Evolutionary conservation across 495 filamentous ascomycete genomes (phyloP).

Genomic region (Aspergillus conjunctus): DNA sequence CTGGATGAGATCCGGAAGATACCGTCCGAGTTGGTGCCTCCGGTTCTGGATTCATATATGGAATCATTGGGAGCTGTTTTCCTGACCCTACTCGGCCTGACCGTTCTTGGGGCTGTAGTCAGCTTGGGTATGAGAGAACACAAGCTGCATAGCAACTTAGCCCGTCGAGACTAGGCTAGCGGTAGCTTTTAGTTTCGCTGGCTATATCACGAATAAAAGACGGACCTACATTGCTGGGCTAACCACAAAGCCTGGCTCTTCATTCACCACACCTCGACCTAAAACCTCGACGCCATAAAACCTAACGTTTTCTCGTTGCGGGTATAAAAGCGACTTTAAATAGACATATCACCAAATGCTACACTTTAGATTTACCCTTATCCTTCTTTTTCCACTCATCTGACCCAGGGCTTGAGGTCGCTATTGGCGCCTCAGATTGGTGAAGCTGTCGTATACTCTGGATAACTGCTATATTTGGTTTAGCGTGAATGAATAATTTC

Average conservation of each 20-base stretch:
- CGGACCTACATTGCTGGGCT: too few species aligned
- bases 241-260: too few species aligned
- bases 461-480: not conserved
- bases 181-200: too few species aligned
- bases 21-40: constrained; percentile 68
- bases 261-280: too few species aligned
- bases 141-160: constrained; percentile 70
- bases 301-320: too few species aligned
- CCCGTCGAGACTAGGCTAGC: constrained; percentile 40
- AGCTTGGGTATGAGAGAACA: constrained; percentile 77
- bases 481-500: not conserved
- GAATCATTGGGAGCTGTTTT: constrained; percentile 77
- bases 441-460: not conserved
- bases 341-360: too few species aligned
- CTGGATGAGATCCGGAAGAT: constrained; percentile 72
- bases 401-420: not conserved
- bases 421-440: not conserved
- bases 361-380: too few species aligned
- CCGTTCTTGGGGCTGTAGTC: constrained; percentile 58
- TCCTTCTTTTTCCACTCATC: too few species aligned
- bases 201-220: too few species aligned
- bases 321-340: too few species aligned
- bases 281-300: too few species aligned
- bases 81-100: constrained; percentile 63
- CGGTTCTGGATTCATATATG: constrained; percentile 74